Evolutionary conservation across 805 yeast species (phyloP).

Genomic region (Torulaspora franciscae): DNA sequence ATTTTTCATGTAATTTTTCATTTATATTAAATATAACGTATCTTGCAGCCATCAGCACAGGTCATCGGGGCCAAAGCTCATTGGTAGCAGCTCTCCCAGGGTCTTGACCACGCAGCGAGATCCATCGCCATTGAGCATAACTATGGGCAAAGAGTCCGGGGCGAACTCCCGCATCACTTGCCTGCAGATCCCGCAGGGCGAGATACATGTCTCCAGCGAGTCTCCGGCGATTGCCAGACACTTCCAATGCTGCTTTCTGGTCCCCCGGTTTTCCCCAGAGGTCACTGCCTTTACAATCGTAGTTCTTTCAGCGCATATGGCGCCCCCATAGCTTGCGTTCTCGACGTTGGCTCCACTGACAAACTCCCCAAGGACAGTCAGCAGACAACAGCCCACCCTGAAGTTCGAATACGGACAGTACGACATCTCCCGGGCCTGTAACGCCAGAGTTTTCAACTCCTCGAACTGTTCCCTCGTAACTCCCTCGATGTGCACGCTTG

Average conservation of each 20-base stretch:
- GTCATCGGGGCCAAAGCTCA: constrained; percentile 82
- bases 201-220: constrained; percentile 45
- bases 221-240: constrained; percentile 31
- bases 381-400: constrained; percentile 71
- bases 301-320: constrained; percentile 72
- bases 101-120: constrained; percentile 42
- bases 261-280: not conserved
- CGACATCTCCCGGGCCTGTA: constrained; percentile 40
- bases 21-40: not conserved
- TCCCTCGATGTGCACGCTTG: constrained; percentile 6
- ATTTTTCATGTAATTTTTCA: constrained; percentile 3
- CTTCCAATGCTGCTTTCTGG: constrained; percentile 24
- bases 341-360: constrained; percentile 84
- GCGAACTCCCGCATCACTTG: constrained; percentile 85
- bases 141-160: constrained; percentile 46
- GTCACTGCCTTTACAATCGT: constrained; percentile 56
- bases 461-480: constrained; percentile 27
- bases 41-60: constrained; percentile 27
- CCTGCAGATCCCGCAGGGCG: constrained; percentile 95
- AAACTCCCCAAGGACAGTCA: constrained; percentile 46
- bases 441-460: constrained; percentile 28
- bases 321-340: constrained; percentile 83
- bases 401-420: constrained; percentile 48
- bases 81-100: constrained; percentile 65
- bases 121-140: constrained; percentile 62